Percentiles rank a stretch among this genome's conserved stretches.
These are phyloP conservation scores for Lablab purpureus DNA, from an alignment of 306 rosid genomes.

Conservation along the genomic window DNA sequence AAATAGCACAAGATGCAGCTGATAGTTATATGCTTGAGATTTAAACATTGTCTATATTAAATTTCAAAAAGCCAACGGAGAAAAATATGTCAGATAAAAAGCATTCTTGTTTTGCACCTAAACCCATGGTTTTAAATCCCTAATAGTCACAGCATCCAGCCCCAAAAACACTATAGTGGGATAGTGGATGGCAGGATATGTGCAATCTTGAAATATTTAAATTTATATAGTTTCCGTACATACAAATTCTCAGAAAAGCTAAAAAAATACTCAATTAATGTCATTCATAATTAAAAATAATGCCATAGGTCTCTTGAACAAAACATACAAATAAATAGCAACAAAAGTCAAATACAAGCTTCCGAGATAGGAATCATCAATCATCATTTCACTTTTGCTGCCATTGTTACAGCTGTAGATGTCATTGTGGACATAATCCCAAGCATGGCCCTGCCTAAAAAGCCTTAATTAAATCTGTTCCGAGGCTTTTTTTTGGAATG, in stretches of 20 bases:
- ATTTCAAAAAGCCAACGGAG: constrained; percentile 7
- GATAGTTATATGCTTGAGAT: constrained; percentile 10
- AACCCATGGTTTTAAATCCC: neutral
- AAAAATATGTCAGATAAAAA: neutral
- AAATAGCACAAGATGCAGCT: constrained; percentile 36
- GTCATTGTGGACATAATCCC: no score
- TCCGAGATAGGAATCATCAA: no score
- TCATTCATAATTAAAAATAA: no score
- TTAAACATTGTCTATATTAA: constrained; percentile 12
- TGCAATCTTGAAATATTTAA: neutral
- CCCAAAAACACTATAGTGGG: neutral
- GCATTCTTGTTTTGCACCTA: neutral
- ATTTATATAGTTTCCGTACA: no score
- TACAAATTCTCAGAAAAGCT: no score
- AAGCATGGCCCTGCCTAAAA: no score
- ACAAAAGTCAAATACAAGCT: neutral
- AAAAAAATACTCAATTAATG: no score
- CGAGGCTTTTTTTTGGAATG: no score
- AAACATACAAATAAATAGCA: neutral
- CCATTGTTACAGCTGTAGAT: no score
- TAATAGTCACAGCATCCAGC: no score
- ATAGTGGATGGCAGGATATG: neutral
- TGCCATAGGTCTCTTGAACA: neutral
- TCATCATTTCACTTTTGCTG: neutral
- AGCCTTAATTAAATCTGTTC: no score